A percentile compares a stretch with the other conserved stretches of the same genome.
Evolutionary conservation across 176 grass and related monocot species (phyloP).

Genomic region (Musa itinerans): DNA sequence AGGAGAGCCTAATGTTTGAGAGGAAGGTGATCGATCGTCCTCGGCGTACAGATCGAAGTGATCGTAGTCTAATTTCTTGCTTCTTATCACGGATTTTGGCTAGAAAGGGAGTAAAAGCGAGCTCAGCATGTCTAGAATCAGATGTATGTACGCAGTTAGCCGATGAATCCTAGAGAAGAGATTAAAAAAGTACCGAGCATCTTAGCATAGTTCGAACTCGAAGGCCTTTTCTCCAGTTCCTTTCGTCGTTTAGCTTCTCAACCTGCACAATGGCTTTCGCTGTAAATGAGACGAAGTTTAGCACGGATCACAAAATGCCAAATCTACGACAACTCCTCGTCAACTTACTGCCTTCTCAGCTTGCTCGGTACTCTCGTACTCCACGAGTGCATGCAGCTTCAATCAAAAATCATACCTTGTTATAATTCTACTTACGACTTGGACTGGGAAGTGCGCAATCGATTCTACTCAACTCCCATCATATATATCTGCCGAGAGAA

Average conservation of each 20-base stretch:
- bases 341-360: constrained; percentile 71
- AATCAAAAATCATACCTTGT: background rate
- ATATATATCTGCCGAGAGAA: too few relatives aligned
- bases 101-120: background rate
- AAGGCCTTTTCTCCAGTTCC: constrained; percentile 73
- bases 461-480: too few relatives aligned
- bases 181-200: constrained; percentile 26
- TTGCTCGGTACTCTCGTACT: constrained; percentile 61
- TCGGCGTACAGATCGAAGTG: constrained; percentile 42
- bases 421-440: too few relatives aligned
- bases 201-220: constrained; percentile 55
- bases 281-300: background rate
- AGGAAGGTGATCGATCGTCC: constrained; percentile 46
- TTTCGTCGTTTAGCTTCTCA: constrained; percentile 66
- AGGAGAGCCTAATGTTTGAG: constrained; percentile 26
- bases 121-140: too few relatives aligned
- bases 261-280: constrained; percentile 26
- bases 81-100: constrained; percentile 70
- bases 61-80: constrained; percentile 3
- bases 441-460: too few relatives aligned
- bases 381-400: constrained; percentile 75
- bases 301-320: background rate
- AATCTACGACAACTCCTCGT: too few relatives aligned
- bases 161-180: background rate
- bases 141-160: too few relatives aligned